These are phyloP conservation scores for Knufia petricola DNA, from an alignment of 2,329 filamentous ascomycete species.

Conservation along the genomic window DNA sequence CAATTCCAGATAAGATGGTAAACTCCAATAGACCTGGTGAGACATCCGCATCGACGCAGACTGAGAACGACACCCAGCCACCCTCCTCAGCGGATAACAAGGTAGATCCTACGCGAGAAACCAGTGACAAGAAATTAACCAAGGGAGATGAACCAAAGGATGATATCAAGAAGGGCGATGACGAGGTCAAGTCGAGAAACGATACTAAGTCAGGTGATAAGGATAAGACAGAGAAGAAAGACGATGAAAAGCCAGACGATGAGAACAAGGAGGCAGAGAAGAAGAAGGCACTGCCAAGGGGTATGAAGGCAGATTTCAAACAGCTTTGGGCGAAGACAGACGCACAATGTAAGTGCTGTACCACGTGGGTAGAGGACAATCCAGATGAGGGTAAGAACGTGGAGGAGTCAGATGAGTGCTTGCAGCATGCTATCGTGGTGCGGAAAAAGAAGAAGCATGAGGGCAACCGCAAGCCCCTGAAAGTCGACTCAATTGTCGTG, in stretches of 20 bases:
- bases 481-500: slow-evolving; percentile 53
- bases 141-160: neutral
- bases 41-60: neutral
- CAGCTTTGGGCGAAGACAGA: slow-evolving; percentile 7
- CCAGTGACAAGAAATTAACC: neutral
- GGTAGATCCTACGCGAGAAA: neutral
- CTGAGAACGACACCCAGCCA: neutral
- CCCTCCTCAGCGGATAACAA: neutral
- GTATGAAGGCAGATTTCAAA: slow-evolving; percentile 7
- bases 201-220: neutral
- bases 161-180: neutral
- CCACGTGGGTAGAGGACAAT: slow-evolving; percentile 6
- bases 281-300: slow-evolving; percentile 5
- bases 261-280: slow-evolving; percentile 2
- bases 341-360: slow-evolving; percentile 10
- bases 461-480: slow-evolving; percentile 51
- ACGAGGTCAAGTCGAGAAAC: neutral
- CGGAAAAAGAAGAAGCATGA: slow-evolving; percentile 43
- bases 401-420: slow-evolving; percentile 8
- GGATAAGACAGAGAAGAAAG: neutral
- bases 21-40: neutral
- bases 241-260: neutral
- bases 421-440: slow-evolving; percentile 9
- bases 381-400: slow-evolving; percentile 9
- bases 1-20: neutral